phyloP scores from a whole-genome alignment of 331 rosid species.

The Prunus yedoensis region DNA sequence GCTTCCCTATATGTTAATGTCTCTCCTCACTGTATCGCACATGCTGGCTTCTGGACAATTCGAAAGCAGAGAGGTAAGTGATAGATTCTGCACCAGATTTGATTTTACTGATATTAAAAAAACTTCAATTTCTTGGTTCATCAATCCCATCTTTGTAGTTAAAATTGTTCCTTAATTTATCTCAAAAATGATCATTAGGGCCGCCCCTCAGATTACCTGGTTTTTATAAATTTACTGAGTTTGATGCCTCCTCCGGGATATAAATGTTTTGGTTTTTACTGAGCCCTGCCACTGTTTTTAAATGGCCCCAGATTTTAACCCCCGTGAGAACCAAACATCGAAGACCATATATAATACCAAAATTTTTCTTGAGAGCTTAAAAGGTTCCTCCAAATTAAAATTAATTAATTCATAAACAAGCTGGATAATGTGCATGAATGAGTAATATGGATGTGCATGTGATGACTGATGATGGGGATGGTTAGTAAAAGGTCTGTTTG shows the following conservation, averaged over 20 bases:
- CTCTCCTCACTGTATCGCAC: slow-evolving; percentile 16
- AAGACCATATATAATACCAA: slow-evolving; percentile 32
- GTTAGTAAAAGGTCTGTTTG: slow-evolving; percentile 24
- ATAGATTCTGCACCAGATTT: slow-evolving; percentile 12
- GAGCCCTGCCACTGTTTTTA: slow-evolving; percentile 23
- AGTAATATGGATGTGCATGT: not conserved
- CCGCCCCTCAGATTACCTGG: too few species aligned
- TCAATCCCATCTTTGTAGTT: not conserved
- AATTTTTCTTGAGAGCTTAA: slow-evolving; percentile 23
- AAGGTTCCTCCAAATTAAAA: not conserved
- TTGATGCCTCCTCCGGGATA: too few species aligned
- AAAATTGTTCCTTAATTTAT: not conserved
- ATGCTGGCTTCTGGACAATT: slow-evolving; percentile 4
- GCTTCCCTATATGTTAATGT: slow-evolving; percentile 21
- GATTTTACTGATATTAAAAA: not conserved
- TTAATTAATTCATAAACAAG: not conserved
- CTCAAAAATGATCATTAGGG: not conserved
- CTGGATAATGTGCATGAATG: not conserved
- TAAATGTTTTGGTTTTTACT: too few species aligned
- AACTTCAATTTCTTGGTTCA: not conserved
- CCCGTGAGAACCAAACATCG: slow-evolving; percentile 38
- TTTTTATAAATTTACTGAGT: too few species aligned
- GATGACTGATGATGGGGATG: not conserved
- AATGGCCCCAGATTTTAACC: slow-evolving; percentile 27
- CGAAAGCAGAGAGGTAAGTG: slow-evolving; percentile 11